These are phyloP conservation scores for Lophiostoma macrostomum DNA, from an alignment of 495 filamentous ascomycete genomes.

Conservation along the genomic window DNA sequence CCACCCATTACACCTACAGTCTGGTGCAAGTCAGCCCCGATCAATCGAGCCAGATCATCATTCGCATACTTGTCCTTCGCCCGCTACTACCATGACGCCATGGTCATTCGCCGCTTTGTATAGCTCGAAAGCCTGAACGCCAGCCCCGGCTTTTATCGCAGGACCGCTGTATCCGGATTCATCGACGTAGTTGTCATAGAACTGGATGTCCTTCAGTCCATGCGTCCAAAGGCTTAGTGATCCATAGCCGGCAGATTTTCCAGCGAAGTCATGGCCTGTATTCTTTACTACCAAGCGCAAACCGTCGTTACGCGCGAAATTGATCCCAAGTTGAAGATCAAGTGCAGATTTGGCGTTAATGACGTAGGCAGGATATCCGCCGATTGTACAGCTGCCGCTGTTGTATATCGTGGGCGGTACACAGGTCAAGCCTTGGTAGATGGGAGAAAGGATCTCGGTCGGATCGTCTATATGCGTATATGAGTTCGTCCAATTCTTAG, in stretches of 20 bases:
- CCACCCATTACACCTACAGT: conserved; percentile 33
- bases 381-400: conserved; percentile 48
- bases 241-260: conserved; percentile 21
- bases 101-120: conserved; percentile 27
- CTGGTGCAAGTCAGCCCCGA: conserved; percentile 36
- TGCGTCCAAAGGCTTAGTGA: conserved; percentile 32
- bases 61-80: conserved; percentile 25
- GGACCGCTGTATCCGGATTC: conserved; percentile 26
- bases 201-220: conserved; percentile 26
- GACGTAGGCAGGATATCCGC: conserved; percentile 59
- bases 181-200: conserved; percentile 23
- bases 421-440: conserved; percentile 27
- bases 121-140: conserved; percentile 24
- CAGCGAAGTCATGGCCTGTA: conserved; percentile 55
- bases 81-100: conserved; percentile 26
- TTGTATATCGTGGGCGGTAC: conserved; percentile 16
- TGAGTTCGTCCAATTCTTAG: conserved; percentile 21
- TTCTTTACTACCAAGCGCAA: conserved; percentile 65
- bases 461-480: conserved; percentile 28
- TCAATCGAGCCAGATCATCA: background rate
- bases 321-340: conserved; percentile 59
- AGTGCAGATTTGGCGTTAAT: conserved; percentile 55
- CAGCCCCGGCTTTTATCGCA: conserved; percentile 28
- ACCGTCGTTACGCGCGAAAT: conserved; percentile 60
- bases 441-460: conserved; percentile 23